phyloP scores from a whole-genome alignment of 108 stramenopile species.

The Cafeteria roenbergensis region DNA sequence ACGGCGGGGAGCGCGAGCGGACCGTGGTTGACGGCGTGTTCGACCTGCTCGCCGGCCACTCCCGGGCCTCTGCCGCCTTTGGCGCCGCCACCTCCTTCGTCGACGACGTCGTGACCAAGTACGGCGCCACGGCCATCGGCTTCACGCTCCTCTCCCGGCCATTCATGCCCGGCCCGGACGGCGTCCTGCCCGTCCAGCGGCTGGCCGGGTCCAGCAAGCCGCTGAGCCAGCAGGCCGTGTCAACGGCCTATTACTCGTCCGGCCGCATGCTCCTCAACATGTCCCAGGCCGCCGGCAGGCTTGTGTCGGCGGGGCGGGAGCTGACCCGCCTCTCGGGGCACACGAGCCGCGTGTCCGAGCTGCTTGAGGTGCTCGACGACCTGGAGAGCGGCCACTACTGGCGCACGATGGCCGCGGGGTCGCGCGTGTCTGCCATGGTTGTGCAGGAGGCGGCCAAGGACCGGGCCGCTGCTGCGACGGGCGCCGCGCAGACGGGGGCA shows the following conservation, averaged over 20 bases:
- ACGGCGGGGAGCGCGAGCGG: conserved; percentile 27
- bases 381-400: conserved; percentile 13
- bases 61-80: conserved; percentile 15
- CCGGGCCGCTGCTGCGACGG: too few species aligned
- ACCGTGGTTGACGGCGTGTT: conserved; percentile 24
- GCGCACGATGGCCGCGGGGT: background rate
- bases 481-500: background rate
- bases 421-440: too few species aligned
- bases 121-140: conserved; percentile 25
- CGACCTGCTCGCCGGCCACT: conserved; percentile 14
- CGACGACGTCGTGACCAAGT: conserved; percentile 25
- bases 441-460: too few species aligned
- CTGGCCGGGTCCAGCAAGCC: conserved; percentile 17
- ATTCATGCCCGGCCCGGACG: conserved; percentile 13
- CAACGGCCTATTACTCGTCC: conserved; percentile 21
- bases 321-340: conserved; percentile 22
- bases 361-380: conserved; percentile 30
- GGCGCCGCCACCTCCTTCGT: conserved; percentile 17
- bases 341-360: conserved; percentile 25
- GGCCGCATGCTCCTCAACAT: conserved; percentile 32
- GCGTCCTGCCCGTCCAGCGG: conserved; percentile 17
- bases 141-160: conserved; percentile 23
- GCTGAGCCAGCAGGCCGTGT: background rate
- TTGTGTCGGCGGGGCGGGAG: conserved; percentile 25
- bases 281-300: conserved; percentile 16